These are phyloP conservation scores for Limonium bicolor DNA, from an alignment of 148 eudicot genomes.

Conservation along the genomic window DNA sequence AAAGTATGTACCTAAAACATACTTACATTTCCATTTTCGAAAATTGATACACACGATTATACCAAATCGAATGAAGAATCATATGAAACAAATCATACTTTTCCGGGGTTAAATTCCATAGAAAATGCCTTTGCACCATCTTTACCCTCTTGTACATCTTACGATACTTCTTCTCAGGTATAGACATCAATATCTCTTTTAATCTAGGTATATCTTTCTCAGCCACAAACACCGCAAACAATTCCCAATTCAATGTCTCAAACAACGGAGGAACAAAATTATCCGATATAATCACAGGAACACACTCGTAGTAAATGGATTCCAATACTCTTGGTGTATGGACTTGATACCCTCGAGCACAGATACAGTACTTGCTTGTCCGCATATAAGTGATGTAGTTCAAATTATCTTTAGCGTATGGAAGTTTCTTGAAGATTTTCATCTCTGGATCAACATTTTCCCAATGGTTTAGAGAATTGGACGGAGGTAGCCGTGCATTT, in stretches of 20 bases:
- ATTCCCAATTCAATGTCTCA: slow-evolving; percentile 63
- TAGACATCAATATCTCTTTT: slow-evolving; percentile 44
- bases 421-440: slow-evolving; percentile 68
- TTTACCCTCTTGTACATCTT: slow-evolving; percentile 49
- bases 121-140: slow-evolving; percentile 59
- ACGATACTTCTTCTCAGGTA: slow-evolving; percentile 46
- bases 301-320: slow-evolving; percentile 72
- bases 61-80: too few relatives aligned
- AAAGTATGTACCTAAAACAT: too few relatives aligned
- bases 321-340: slow-evolving; percentile 80
- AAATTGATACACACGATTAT: too few relatives aligned
- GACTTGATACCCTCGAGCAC: slow-evolving; percentile 80
- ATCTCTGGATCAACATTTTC: slow-evolving; percentile 51
- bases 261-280: slow-evolving; percentile 81
- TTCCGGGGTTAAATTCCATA: too few relatives aligned
- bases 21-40: too few relatives aligned
- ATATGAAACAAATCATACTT: too few relatives aligned
- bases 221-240: slow-evolving; percentile 46
- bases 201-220: slow-evolving; percentile 73
- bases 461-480: slow-evolving; percentile 54
- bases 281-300: slow-evolving; percentile 84
- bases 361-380: slow-evolving; percentile 72
- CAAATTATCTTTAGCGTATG: too few relatives aligned
- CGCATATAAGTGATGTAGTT: slow-evolving; percentile 67
- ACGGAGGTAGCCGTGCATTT: slow-evolving; percentile 73